A percentile compares a stretch with the other conserved stretches of the same genome.
Evolutionary conservation across 129 eudicot species (phyloP).

Genomic region (Mikania micrantha): DNA sequence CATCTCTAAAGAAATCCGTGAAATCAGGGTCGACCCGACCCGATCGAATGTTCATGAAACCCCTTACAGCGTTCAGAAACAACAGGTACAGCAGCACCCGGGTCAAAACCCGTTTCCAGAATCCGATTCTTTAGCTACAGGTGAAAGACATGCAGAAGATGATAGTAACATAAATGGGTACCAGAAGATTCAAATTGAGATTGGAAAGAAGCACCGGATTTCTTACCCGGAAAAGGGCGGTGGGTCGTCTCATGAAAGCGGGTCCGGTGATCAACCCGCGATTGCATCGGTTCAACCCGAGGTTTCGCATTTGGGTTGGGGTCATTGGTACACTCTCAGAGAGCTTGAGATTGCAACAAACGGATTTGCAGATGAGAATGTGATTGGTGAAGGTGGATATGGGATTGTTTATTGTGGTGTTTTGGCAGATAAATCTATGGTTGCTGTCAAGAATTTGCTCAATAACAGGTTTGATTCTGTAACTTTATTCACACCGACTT

Average conservation of each 20-base stretch:
- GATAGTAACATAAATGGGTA: conserved; percentile 27
- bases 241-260: conserved; percentile 30
- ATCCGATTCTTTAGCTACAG: conserved; percentile 25
- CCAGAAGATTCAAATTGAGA: conserved; percentile 55
- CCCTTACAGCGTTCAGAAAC: background rate
- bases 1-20: conserved; percentile 72
- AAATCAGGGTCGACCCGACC: conserved; percentile 60
- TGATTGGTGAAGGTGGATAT: conserved; percentile 92
- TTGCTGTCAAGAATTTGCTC: conserved; percentile 89
- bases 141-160: conserved; percentile 34
- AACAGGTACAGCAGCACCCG: background rate
- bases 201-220: conserved; percentile 68
- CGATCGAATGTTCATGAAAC: conserved; percentile 23
- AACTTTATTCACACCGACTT: background rate
- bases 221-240: conserved; percentile 46
- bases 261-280: conserved; percentile 28
- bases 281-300: conserved; percentile 45
- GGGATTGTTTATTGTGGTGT: conserved; percentile 76
- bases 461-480: conserved; percentile 51
- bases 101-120: conserved; percentile 27
- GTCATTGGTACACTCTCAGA: conserved; percentile 80
- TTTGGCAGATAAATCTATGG: conserved; percentile 43
- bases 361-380: conserved; percentile 73
- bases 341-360: conserved; percentile 72
- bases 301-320: conserved; percentile 98